Conservation (phyloP, 1,284 basidiomycete species). For the Trametes polyzona region DNA sequence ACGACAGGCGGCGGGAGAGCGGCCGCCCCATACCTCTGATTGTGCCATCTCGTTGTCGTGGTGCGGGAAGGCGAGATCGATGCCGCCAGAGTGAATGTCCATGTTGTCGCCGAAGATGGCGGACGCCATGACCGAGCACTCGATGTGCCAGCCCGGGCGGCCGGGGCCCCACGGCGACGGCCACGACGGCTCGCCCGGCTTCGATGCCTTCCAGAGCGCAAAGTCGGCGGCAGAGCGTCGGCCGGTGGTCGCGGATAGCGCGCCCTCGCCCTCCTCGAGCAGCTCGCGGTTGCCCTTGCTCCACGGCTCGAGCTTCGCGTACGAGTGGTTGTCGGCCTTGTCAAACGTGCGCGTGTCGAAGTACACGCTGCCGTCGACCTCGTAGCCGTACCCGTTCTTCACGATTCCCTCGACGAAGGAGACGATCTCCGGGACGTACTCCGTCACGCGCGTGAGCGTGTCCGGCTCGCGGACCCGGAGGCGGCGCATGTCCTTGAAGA, state of each 20-base stretch:
- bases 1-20: background rate
- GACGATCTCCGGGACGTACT: constrained; percentile 96
- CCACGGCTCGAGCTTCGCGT: constrained; percentile 97
- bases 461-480: constrained; percentile 89
- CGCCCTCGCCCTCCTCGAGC: constrained; percentile 93
- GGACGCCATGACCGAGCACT: constrained; percentile 99
- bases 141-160: constrained; percentile 99
- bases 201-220: constrained; percentile 97
- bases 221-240: constrained; percentile 84
- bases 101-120: constrained; percentile 91
- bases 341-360: constrained; percentile 95
- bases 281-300: constrained; percentile 92
- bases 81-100: constrained; percentile 98
- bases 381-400: constrained; percentile 91
- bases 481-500: constrained; percentile 92
- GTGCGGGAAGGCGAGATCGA: constrained; percentile 98
- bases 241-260: constrained; percentile 61
- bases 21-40: constrained; percentile 70
- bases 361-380: constrained; percentile 88
- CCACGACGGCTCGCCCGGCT: constrained; percentile 98
- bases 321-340: constrained; percentile 70
- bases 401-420: constrained; percentile 88
- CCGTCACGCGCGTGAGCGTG: constrained; percentile 93
- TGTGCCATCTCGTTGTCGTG: constrained; percentile 99
- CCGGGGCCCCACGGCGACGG: constrained; percentile 95